Conservation (phyloP, 208 protist species). For the Porcisia hertigi region DNA sequence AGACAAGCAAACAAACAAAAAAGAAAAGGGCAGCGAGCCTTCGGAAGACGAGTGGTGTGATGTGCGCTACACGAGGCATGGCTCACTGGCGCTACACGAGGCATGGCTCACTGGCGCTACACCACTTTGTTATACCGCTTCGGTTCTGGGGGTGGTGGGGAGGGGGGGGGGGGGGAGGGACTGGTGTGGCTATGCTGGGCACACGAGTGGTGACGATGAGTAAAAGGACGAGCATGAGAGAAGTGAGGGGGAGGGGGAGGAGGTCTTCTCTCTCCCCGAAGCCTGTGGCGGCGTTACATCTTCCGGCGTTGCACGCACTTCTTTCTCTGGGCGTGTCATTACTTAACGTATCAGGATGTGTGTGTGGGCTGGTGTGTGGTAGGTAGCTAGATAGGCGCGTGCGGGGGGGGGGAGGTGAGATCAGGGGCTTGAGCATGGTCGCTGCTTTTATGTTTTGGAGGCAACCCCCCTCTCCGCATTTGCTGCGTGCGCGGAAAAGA, state of each 20-base stretch:
- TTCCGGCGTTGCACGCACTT: background rate
- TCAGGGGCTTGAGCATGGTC: background rate
- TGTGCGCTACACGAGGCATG: too few relatives aligned
- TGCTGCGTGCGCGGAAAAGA: background rate
- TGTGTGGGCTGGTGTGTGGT: background rate
- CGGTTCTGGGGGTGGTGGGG: background rate
- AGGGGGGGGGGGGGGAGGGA: background rate
- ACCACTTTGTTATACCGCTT: background rate
- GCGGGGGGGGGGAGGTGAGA: too few relatives aligned
- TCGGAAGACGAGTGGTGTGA: background rate
- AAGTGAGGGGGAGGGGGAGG: background rate
- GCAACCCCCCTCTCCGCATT: background rate
- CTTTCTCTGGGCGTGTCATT: background rate
- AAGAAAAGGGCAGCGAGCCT: background rate
- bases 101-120: background rate
- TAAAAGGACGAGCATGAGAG: background rate
- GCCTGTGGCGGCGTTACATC: too few relatives aligned
- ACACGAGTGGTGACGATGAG: background rate
- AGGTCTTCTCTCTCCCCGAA: background rate
- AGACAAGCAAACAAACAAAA: background rate
- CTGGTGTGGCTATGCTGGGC: too few relatives aligned
- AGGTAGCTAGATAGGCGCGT: too few relatives aligned
- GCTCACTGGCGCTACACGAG: too few relatives aligned
- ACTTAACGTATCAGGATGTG: background rate
- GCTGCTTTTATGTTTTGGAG: background rate